These are phyloP conservation scores for Chlorella vulgaris DNA, from an alignment of 139 green algal species.

Conservation along the genomic window DNA sequence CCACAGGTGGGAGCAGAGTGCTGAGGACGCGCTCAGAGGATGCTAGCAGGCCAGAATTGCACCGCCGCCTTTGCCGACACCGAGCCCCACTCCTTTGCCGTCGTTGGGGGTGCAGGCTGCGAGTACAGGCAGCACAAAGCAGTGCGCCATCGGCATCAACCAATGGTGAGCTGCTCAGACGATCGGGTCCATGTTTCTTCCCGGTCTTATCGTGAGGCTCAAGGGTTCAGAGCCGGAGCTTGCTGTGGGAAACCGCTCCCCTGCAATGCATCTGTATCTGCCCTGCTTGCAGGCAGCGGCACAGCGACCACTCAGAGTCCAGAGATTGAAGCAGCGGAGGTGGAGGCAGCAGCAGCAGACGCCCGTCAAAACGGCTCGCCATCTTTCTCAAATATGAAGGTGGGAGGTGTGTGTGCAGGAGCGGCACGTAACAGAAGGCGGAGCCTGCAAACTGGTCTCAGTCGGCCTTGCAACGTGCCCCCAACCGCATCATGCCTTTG, in stretches of 20 bases:
- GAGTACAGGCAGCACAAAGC: neutral
- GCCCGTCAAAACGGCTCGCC: neutral
- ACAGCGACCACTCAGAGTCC: neutral
- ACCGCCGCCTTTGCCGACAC: neutral
- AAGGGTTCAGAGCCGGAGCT: no score
- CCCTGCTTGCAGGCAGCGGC: conserved; percentile 5
- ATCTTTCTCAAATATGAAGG: conserved; percentile 7
- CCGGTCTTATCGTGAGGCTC: no score
- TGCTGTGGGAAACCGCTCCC: no score
- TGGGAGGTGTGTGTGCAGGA: no score
- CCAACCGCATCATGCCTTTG: neutral
- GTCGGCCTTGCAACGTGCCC: neutral
- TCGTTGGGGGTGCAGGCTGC: neutral
- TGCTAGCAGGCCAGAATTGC: no score
- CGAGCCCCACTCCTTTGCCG: neutral
- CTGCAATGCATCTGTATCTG: neutral
- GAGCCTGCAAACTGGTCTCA: neutral
- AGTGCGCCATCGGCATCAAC: neutral
- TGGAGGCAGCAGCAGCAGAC: neutral
- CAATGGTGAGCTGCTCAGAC: neutral
- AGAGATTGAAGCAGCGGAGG: neutral
- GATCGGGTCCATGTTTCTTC: neutral
- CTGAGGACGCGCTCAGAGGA: no score
- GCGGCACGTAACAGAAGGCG: no score
- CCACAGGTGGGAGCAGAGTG: no score